These are phyloP conservation scores for Lactarius trivialis DNA, from an alignment of 768 basidiomycete species.

Conservation along the genomic window DNA sequence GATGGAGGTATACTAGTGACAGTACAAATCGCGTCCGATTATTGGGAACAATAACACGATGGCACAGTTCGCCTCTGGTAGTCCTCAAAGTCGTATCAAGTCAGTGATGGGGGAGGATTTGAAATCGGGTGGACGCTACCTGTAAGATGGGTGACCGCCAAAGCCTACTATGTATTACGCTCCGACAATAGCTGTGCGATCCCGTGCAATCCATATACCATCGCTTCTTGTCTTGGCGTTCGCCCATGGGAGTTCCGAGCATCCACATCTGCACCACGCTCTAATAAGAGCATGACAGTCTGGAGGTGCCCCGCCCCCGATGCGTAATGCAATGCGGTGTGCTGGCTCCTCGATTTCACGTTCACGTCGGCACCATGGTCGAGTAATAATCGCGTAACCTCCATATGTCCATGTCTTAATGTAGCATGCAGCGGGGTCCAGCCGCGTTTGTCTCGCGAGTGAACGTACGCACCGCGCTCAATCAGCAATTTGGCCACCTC, in stretches of 20 bases:
- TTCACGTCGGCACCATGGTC: neutral
- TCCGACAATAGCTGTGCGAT: neutral
- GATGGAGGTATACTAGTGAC: no score
- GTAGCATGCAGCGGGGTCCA: neutral
- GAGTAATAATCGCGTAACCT: neutral
- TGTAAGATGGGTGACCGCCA: neutral
- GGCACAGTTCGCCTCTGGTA: no score
- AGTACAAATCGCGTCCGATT: no score
- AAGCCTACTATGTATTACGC: neutral
- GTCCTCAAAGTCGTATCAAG: no score
- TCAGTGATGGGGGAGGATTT: no score
- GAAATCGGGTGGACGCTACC: neutral
- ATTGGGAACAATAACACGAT: no score
- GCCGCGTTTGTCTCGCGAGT: neutral
- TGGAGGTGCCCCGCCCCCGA: neutral
- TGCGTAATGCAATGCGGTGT: constrained; percentile 1
- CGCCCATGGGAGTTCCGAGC: neutral
- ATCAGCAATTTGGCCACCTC: neutral
- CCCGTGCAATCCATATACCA: neutral
- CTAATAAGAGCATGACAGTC: neutral
- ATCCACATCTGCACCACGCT: neutral
- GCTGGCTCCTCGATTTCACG: neutral
- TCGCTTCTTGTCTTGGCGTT: neutral
- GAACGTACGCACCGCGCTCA: neutral
- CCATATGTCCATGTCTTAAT: neutral